A percentile compares a stretch with the other conserved stretches of the same genome.
Evolutionary conservation across 768 basidiomycete genomes (phyloP).

Genomic region (Inosperma sp.): DNA sequence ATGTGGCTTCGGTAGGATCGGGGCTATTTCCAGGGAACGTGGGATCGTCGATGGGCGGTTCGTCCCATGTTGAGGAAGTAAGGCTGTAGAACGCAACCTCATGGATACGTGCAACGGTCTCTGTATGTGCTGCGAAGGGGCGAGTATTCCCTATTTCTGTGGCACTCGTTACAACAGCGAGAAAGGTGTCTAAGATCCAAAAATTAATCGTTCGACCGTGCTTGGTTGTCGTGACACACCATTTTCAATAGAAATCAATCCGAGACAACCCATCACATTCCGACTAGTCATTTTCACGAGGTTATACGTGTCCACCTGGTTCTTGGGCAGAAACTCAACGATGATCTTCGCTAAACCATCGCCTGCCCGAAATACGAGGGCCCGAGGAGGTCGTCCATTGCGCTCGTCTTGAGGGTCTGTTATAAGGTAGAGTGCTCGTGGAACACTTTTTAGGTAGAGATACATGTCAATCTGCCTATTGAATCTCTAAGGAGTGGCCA

Average conservation of each 20-base stretch:
- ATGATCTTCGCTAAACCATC: constrained; percentile 59
- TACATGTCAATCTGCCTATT: constrained; percentile 47
- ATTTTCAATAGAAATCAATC: constrained; percentile 69
- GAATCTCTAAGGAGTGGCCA: no score
- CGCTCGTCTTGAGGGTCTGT: constrained; percentile 65
- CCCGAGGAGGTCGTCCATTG: constrained; percentile 54
- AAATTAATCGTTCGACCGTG: constrained; percentile 7
- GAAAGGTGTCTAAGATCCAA: constrained; percentile 66
- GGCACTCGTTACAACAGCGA: constrained; percentile 74
- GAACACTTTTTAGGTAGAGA: constrained; percentile 64
- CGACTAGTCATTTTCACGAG: constrained; percentile 66
- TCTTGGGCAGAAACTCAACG: constrained; percentile 78
- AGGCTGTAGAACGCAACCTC: constrained; percentile 88
- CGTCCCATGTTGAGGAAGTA: constrained; percentile 82
- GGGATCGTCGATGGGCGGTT: constrained; percentile 51
- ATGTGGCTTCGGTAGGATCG: constrained; percentile 48
- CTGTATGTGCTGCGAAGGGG: constrained; percentile 51
- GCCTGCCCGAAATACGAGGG: constrained; percentile 69
- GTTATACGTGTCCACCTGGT: constrained; percentile 62
- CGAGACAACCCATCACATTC: constrained; percentile 77
- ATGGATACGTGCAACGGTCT: constrained; percentile 78
- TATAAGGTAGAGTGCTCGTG: constrained; percentile 68
- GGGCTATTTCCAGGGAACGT: constrained; percentile 44
- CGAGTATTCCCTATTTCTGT: constrained; percentile 71
- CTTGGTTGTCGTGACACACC: constrained; percentile 39